Evolutionary conservation across 2,329 filamentous ascomycete species (phyloP).

Genomic region (Cladorrhinum sp.): DNA sequence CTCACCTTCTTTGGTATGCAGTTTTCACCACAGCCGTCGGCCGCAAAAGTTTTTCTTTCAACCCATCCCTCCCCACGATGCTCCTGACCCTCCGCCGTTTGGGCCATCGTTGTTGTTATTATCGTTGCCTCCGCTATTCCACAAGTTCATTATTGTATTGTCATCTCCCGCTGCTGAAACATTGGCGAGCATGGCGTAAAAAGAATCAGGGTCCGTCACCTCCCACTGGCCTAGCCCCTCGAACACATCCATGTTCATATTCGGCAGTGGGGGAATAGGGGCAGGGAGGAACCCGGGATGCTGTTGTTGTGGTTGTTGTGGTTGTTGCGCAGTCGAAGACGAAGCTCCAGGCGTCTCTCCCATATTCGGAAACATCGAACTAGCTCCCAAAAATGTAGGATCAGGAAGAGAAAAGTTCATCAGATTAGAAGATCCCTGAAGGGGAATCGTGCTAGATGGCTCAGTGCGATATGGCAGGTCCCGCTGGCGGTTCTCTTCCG

Average conservation of each 20-base stretch:
- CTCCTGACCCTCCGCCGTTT: not conserved
- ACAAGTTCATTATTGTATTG: not conserved
- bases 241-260: constrained; percentile 11
- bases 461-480: not conserved
- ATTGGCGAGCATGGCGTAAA: constrained; percentile 14
- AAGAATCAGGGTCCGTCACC: constrained; percentile 1
- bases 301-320: not conserved
- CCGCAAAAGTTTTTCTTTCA: not conserved
- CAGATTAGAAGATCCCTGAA: not conserved
- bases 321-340: not conserved
- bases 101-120: not conserved
- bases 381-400: not conserved
- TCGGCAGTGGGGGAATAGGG: not conserved
- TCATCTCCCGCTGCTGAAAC: not conserved
- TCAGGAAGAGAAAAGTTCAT: not conserved
- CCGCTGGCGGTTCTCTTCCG: not conserved
- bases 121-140: not conserved
- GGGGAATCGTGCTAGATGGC: not conserved
- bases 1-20: not conserved
- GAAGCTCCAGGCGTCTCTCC: not conserved
- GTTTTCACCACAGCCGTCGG: too few relatives aligned
- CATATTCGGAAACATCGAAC: not conserved
- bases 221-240: constrained; percentile 11
- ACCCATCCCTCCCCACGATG: not conserved
- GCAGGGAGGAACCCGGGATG: not conserved